These are phyloP conservation scores for Incumbomyces lentus DNA, from an alignment of 2,329 filamentous ascomycete species.

Conservation along the genomic window DNA sequence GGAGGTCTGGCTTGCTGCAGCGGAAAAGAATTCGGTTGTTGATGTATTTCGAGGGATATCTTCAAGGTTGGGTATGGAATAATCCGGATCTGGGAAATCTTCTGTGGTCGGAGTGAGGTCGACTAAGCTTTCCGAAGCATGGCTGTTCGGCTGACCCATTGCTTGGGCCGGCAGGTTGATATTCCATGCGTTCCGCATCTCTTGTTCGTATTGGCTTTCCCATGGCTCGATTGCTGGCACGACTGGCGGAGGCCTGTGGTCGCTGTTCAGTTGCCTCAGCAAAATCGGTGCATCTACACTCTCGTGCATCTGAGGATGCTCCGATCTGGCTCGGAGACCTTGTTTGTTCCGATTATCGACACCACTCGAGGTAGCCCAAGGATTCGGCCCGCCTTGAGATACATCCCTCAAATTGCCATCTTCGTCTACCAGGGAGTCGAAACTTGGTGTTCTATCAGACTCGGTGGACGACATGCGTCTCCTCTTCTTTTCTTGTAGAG, in stretches of 20 bases:
- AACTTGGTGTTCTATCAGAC: conserved; percentile 23
- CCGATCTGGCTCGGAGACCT: not conserved
- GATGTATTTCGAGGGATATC: conserved; percentile 13
- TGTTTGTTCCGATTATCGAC: conserved; percentile 4
- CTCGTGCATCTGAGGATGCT: conserved; percentile 4
- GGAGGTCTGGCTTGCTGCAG: conserved; percentile 14
- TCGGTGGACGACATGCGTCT: conserved; percentile 15
- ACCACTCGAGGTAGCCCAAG: conserved; percentile 6
- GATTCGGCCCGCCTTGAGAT: conserved; percentile 7
- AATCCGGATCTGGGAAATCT: conserved; percentile 23
- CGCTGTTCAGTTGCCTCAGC: conserved; percentile 1
- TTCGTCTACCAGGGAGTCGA: conserved; percentile 37
- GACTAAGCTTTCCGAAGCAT: conserved; percentile 33
- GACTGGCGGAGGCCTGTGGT: conserved; percentile 1
- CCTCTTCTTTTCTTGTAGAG: conserved; percentile 30
- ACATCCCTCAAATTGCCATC: conserved; percentile 26
- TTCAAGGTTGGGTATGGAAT: conserved; percentile 15
- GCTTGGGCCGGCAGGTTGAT: conserved; percentile 14
- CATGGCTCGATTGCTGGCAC: conserved; percentile 1
- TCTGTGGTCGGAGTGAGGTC: conserved; percentile 39
- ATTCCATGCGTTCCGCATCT: conserved; percentile 22
- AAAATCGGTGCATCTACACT: conserved; percentile 7
- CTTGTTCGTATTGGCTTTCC: conserved; percentile 20
- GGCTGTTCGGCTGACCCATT: conserved; percentile 23
- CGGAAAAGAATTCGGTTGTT: conserved; percentile 22